Evolutionary conservation across 148 eudicot species (phyloP), one percentile per base, ranked within the genome.

Genomic region (Rhododendron williamsianum): DNA sequence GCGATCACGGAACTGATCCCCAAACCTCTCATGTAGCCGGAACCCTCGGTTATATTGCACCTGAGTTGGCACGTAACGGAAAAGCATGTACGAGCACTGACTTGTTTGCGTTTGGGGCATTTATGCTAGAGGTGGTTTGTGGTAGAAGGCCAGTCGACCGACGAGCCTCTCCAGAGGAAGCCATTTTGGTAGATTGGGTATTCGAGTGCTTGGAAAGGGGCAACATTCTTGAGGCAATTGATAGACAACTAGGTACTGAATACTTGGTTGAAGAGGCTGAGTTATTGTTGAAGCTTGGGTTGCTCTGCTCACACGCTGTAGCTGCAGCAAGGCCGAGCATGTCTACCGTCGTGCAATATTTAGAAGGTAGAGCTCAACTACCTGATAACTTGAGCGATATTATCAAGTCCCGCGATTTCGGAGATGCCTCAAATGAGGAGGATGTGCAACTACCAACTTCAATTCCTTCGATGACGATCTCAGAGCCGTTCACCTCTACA

Each of bases 91-190:
- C 81, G 6, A 48, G 81, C 81, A 79, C 58, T 2, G 81, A 79
- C 33, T 48, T 79, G 60, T 79, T 79, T 79, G 81, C 81, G 6
- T 48, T 79, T 25, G 81, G 60, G 81, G 36, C 81, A 48, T 79
- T 79, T 25, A 48, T 79, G 81, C 81, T 79, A 13, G 81, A 79
- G 81, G 58, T 77, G 48, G 80, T 77, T 43, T 77, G 80, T 4
- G 80, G 80, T 21, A 77, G 80, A 43, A 77, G 80, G 52, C 80
- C 80, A 23, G 80, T 77, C 13, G 80, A 77, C 6, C 4, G 7
- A 43, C 10, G 80, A 21, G 51, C 35, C 30, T 23, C 80, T 13
- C 80, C 78, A 16, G 52, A 21, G 79, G 27, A 41, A 45, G n/a
- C 41, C 9, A 76, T 76, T 38, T 76, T 76, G 79, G 27, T 36